Percentiles rank a stretch among this genome's conserved stretches.
Evolutionary conservation across 306 rosid genomes (phyloP).

Genomic region (Morella rubra): DNA sequence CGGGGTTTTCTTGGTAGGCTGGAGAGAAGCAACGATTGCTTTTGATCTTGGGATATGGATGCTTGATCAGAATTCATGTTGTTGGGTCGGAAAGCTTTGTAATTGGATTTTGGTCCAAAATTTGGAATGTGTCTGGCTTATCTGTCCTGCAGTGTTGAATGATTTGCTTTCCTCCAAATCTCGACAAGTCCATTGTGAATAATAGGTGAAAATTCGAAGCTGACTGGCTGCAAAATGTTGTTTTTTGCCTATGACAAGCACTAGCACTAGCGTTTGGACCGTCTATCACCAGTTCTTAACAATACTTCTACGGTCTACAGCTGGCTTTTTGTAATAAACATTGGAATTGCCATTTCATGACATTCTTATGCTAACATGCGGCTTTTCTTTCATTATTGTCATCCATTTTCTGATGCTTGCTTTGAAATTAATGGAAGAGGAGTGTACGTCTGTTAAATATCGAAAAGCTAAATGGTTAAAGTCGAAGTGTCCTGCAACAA

Average conservation of each 20-base stretch:
- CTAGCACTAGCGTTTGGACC: too few species aligned
- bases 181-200: not conserved
- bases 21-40: conserved; percentile 11
- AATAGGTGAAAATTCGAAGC: not conserved
- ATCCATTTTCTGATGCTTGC: not conserved
- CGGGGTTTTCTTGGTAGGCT: not conserved
- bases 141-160: not conserved
- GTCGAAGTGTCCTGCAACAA: too few species aligned
- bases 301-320: too few species aligned
- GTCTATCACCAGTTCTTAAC: too few species aligned
- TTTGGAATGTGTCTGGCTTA: not conserved
- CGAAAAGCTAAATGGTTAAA: too few species aligned
- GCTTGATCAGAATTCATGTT: conserved; percentile 17
- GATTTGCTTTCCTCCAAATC: not conserved
- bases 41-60: conserved; percentile 18
- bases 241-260: too few species aligned
- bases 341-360: too few species aligned
- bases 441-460: too few species aligned
- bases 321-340: too few species aligned
- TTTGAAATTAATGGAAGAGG: too few species aligned
- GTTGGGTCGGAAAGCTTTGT: not conserved
- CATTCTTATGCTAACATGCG: too few species aligned
- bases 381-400: not conserved
- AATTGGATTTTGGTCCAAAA: not conserved
- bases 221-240: not conserved